phyloP scores from a whole-genome alignment of 2,329 filamentous ascomycete species.

The Fusarium kyushuense region DNA sequence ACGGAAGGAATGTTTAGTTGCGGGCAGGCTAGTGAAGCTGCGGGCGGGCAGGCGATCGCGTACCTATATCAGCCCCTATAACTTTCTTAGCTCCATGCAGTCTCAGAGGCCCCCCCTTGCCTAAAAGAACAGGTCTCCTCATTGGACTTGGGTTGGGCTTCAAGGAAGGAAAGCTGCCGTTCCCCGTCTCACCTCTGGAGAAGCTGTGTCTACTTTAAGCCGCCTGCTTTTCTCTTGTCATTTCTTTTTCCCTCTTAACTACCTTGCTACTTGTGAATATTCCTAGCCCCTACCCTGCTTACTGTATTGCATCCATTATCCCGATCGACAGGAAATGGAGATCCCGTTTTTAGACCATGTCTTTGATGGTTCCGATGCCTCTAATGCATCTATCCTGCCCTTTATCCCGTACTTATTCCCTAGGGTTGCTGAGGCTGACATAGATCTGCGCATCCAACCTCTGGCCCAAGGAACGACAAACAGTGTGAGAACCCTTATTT shows the following conservation, averaged over 20 bases:
- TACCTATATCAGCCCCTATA: constrained; percentile 18
- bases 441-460: constrained; percentile 12
- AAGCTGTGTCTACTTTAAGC: constrained; percentile 2
- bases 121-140: constrained; percentile 11
- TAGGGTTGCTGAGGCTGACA: not conserved
- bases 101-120: not conserved
- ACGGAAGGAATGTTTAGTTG: not conserved
- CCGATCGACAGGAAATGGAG: constrained; percentile 17
- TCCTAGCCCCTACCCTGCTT: too few species aligned
- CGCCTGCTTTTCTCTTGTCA: not conserved
- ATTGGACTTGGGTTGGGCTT: not conserved
- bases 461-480: constrained; percentile 42
- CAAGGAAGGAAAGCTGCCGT: not conserved
- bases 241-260: not conserved
- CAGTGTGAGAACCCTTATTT: constrained; percentile 23
- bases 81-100: not conserved
- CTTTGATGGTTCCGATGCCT: constrained; percentile 31
- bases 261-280: too few species aligned
- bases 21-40: not conserved
- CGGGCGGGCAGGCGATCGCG: not conserved
- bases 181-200: not conserved
- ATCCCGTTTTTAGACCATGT: constrained; percentile 29
- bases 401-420: constrained; percentile 32
- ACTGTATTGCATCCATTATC: not conserved
- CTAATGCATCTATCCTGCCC: constrained; percentile 17